Evolutionary conservation across 352 stramenopile species (phyloP), one percentile per base, ranked within the genome.

Genomic region (Saprolegnia diclina): DNA sequence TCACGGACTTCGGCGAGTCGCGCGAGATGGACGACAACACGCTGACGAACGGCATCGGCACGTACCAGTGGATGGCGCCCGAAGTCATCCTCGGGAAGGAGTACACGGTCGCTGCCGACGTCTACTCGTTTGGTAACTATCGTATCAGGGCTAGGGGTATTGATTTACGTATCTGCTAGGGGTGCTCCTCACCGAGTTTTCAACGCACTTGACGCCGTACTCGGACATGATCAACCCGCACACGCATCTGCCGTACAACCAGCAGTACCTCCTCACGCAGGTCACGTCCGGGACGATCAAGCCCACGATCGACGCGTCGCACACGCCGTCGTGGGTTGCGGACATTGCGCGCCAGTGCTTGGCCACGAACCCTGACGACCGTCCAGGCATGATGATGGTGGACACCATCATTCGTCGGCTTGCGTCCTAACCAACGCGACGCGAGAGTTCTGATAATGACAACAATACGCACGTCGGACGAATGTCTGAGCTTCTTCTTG

Each of bases 1-100:
- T 91, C 37, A 88, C 78, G 45, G 81, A 89, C 57, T 91, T 91
- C 54, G 79, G 78, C 68, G 86, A 83, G 59, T 89, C 78, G 37
- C 59, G 71, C 52, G 45, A 66, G 32, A 22, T 53, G 6, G 55
- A 71, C 75, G 72, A 82, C 38, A 75, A 85, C 69, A 87, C 76
- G 13, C 87, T 90, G 78, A 90, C 82, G 16, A 78, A 77, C 19
- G 81, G 78, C 21, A 77, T 85, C 16, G 79, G 76, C 42, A 83
- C 73, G 53, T 74, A 74, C 10, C 77, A 77, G 35, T 88, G 78
- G 77, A 84, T 82, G 29, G 79, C 77, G 4, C 77, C 79, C 0
- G 76, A 83, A 65, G 79, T 82, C 29, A 81, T 83, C 64, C 56
- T 82, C 13, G 77, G 42, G 72, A 81, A 32, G n/a, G 76, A 68